Base-by-base conservation (phyloP, 163 green algal species). In the Trebouxia gelatinosa region DNA sequence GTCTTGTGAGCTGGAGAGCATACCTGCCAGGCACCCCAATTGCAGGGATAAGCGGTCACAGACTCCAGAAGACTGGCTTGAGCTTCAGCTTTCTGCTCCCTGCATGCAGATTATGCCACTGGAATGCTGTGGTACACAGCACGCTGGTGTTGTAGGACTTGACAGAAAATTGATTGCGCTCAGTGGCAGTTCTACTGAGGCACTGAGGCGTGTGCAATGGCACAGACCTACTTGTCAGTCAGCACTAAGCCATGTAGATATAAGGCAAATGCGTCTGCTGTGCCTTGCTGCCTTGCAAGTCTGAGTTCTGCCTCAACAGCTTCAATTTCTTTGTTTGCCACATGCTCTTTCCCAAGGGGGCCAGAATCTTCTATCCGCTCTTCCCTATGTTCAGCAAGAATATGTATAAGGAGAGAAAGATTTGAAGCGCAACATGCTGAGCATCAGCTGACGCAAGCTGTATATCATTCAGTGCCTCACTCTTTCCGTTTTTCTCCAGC, bases 21-120 rank as follows among this genome's bases (percentile, higher is more conserved):
- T 58, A 91, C 91, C 85, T 87, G 85, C 92, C 93, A 97, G 0
- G 91, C 92, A 2, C 64, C 82, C 92, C 93, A 97, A 79, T 97
- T 92, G 87, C 87, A 94, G 11, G 93, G 93, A 68, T 87, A 96
- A 17, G 43, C 66, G 2, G 50, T 65, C n/a, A 96, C 75, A 2
- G 88, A 90, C n/a, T 62, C 29, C 40, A 81, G 59, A 74, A 97
- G 84, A 64, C 85, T 74, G 13, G 75, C 72, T 29, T 85, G 68
- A 9, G 91, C 92, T 61, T 88, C 84, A 2, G 77, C 57, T 48
- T 79, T 78, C 21, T 86, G 82, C 7, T 87, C 86, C 80, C 86
- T 88, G 80, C 74, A 68, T 32, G 46, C 1, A 2, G 48, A 19
- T 59, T 19, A 59, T 23, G 48, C 23, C 23, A 29, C 48, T 59